Conservation (phyloP, 1,284 basidiomycete genomes). For the Ustilago curta region DNA sequence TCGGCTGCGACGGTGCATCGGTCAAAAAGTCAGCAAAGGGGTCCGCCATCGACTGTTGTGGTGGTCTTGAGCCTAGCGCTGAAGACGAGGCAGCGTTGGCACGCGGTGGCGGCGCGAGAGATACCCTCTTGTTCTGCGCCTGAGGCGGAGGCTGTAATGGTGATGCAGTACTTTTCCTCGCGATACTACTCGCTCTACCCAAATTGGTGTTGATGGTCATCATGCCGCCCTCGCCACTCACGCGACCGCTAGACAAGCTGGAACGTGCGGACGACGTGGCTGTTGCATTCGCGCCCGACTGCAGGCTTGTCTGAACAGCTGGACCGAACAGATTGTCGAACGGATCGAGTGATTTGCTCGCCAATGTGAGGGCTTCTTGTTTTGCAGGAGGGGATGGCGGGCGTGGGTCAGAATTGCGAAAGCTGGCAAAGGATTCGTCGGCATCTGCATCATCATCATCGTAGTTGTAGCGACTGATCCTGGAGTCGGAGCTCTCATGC, state of each 20-base stretch:
- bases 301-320: conserved; percentile 11
- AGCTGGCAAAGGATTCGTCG: conserved; percentile 32
- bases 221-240: conserved; percentile 39
- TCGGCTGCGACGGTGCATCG: conserved; percentile 20
- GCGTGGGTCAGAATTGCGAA: conserved; percentile 11
- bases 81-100: conserved; percentile 19
- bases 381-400: conserved; percentile 3
- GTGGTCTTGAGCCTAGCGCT: not conserved
- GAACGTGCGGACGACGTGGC: conserved; percentile 28
- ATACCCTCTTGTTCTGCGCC: conserved; percentile 23
- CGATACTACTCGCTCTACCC: conserved; percentile 22
- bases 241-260: conserved; percentile 26
- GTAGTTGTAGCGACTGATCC: conserved; percentile 15
- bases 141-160: conserved; percentile 34
- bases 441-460: conserved; percentile 27
- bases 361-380: not conserved
- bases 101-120: conserved; percentile 29
- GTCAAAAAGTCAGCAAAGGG: conserved; percentile 37
- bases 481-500: conserved; percentile 27
- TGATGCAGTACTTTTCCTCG: conserved; percentile 26
- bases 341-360: conserved; percentile 15
- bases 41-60: conserved; percentile 1
- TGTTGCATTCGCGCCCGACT: conserved; percentile 12
- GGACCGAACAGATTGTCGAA: conserved; percentile 29
- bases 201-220: conserved; percentile 44